phyloP scores from a whole-genome alignment of 257 asterid genomes.

The Oldenlandia corymbosa region DNA sequence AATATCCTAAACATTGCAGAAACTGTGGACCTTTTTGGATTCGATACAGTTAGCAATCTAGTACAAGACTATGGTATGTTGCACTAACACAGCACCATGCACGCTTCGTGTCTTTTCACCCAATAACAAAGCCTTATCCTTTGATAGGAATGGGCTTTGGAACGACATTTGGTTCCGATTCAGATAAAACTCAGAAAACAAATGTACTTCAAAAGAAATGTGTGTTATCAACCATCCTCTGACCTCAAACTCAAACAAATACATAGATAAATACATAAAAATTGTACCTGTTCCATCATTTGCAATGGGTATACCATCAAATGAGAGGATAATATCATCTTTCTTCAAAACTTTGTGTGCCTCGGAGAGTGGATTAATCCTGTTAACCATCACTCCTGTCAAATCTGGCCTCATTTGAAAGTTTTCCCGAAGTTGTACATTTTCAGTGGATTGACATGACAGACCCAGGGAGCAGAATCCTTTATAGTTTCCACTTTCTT shows the following conservation, averaged over 20 bases:
- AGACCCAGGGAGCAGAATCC: constrained; percentile 95
- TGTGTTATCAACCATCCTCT: not conserved
- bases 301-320: constrained; percentile 85
- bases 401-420: constrained; percentile 59
- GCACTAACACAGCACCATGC: not conserved
- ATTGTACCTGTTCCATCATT: constrained; percentile 89
- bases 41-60: not conserved
- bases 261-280: not conserved
- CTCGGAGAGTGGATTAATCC: constrained; percentile 76
- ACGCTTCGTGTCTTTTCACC: too few relatives aligned
- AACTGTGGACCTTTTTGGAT: not conserved
- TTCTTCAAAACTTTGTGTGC: constrained; percentile 57
- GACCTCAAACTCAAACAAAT: not conserved
- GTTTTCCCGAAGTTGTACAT: constrained; percentile 71
- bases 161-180: too few relatives aligned
- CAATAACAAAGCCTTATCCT: too few relatives aligned
- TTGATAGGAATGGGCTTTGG: too few relatives aligned
- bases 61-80: not conserved
- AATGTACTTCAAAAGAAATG: too few relatives aligned
- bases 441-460: constrained; percentile 93
- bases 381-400: constrained; percentile 85
- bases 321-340: constrained; percentile 82
- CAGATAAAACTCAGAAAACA: too few relatives aligned
- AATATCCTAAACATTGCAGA: not conserved
- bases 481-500: constrained; percentile 76